A percentile compares a stretch with the other conserved stretches of the same genome.
phyloP scores from a whole-genome alignment of 805 yeast genomes.

The Maudiozyma bulderi region DNA sequence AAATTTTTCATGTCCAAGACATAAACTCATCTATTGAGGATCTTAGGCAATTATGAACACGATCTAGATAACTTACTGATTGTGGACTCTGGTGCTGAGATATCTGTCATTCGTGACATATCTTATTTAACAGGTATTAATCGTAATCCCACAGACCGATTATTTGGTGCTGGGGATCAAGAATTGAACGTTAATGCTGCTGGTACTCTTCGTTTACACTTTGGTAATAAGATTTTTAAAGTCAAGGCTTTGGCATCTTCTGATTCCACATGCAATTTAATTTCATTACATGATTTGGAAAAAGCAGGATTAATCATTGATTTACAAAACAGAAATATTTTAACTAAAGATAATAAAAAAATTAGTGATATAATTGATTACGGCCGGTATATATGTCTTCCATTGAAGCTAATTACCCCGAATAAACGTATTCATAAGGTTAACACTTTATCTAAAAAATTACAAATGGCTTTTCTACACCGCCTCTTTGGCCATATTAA shows the following conservation, averaged over 20 bases:
- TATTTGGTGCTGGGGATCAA: neutral
- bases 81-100: neutral
- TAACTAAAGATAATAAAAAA: neutral
- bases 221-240: neutral
- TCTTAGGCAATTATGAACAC: too few species aligned
- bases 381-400: neutral
- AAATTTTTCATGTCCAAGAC: neutral
- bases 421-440: neutral
- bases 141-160: neutral
- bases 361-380: neutral
- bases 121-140: neutral
- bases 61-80: too few species aligned
- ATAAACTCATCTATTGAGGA: too few species aligned
- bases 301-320: neutral
- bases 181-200: neutral
- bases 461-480: neutral
- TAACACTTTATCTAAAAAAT: neutral
- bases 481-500: slow-evolving; percentile 3
- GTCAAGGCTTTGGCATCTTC: neutral
- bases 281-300: neutral
- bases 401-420: neutral
- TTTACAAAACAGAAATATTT: neutral
- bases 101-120: neutral
- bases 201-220: neutral
- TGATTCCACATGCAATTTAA: neutral